Base-by-base conservation (phyloP, 1,284 basidiomycete genomes). In the Boletus smithii region DNA sequence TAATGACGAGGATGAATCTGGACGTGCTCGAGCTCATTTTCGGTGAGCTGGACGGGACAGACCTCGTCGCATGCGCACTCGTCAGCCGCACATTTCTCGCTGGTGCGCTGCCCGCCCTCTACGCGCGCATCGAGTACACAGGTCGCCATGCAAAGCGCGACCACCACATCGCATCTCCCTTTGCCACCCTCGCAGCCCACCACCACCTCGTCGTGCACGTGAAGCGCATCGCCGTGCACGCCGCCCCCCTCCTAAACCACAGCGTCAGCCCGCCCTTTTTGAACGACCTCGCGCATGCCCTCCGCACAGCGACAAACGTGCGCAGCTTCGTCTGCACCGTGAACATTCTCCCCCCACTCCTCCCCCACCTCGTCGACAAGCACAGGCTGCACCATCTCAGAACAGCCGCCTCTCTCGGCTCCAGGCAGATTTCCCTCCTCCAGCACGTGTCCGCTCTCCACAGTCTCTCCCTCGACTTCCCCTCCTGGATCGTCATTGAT, bases 1-100 rank as follows among this genome's bases (percentile, higher is more conserved):
- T 46, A 10, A 59, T 62, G 57, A 83, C 20, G 20, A 20, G 78
- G 53, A 68, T 86, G 33, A 81, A 87, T 53, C 71, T 79, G 17
- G 85, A 88, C 65, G 81, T 88, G 41, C 73, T 87, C 36, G 80
- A 83, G 53, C 68, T 80, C 13, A 77, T 88, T 10, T 83, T 83
- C 51, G 61, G 68, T 0, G 69, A 74, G 56, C 68, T 88, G 7
- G 59, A 70, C 41, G 73, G 72, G 4, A 65, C 73, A 22, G 82
- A 86, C 55, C 73, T 88, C 22, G 72, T 76, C 23, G 73, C 77
- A 2, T 69, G 80, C 17, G 75, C 81, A 1, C 76, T 80, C 27
- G 83, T 85, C 55, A 82, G 75, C 59, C 74, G 70, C 36, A 76
- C 80, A 0, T 88, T 87, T 54, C 69, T 81, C 22, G 73, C 75